Evolutionary conservation across 441 rosid genomes (phyloP).

Genomic region (Dalechampia spathulata): DNA sequence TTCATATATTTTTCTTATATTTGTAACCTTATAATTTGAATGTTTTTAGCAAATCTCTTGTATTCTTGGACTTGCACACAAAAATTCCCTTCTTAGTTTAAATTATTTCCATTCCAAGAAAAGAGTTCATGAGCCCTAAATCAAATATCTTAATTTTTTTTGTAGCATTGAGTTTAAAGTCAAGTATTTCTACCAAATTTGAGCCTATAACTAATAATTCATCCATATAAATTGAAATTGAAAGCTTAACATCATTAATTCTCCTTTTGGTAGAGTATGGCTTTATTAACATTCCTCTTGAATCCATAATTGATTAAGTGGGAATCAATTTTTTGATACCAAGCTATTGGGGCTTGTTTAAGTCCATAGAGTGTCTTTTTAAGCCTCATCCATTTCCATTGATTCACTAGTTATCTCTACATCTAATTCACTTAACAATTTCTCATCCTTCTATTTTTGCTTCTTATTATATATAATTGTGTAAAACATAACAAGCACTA

Average conservation of each 20-base stretch:
- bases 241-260: neutral
- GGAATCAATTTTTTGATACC: neutral
- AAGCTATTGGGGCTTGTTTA: neutral
- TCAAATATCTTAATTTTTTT: too few relatives aligned
- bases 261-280: neutral
- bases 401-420: too few relatives aligned
- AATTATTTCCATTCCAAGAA: too few relatives aligned
- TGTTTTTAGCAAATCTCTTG: neutral
- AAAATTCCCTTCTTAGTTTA: too few relatives aligned
- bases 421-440: too few relatives aligned
- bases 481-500: too few relatives aligned
- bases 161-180: too few relatives aligned
- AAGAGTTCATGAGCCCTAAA: too few relatives aligned
- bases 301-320: neutral
- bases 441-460: too few relatives aligned
- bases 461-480: too few relatives aligned
- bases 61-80: neutral
- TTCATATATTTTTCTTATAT: too few relatives aligned
- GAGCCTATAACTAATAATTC: neutral
- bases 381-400: too few relatives aligned
- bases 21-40: neutral
- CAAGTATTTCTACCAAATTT: neutral
- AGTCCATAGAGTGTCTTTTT: neutral
- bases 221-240: neutral
- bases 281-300: neutral